These are phyloP conservation scores for Gastroboletus turbinatus DNA, from an alignment of 1,284 basidiomycete genomes.

Conservation along the genomic window DNA sequence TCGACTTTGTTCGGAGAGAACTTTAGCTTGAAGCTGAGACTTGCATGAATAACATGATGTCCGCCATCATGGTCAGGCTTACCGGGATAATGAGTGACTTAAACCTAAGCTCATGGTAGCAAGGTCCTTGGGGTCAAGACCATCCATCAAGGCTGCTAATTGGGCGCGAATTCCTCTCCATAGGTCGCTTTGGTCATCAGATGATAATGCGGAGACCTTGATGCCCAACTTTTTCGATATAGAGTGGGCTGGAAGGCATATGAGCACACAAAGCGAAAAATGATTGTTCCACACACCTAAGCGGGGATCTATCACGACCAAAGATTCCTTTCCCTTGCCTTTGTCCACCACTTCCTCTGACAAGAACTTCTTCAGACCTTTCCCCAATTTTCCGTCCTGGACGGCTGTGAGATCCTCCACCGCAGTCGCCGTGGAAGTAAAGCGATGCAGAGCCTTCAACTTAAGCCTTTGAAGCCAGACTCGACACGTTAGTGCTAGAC, in stretches of 20 bases:
- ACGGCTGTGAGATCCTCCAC: conserved; percentile 97
- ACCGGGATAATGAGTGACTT: conserved; percentile 93
- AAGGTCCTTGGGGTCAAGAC: conserved; percentile 92
- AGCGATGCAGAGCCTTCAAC: conserved; percentile 93
- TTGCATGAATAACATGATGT: conserved; percentile 14
- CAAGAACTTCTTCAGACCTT: conserved; percentile 92
- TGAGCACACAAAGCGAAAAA: conserved; percentile 5
- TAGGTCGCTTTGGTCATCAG: conserved; percentile 64
- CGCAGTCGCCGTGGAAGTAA: conserved; percentile 94
- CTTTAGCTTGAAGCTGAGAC: conserved; percentile 91
- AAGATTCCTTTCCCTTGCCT: conserved; percentile 85
- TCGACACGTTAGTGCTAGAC: conserved; percentile 1
- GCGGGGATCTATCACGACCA: conserved; percentile 89
- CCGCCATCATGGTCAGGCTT: conserved; percentile 11
- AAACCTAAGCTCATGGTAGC: conserved; percentile 98
- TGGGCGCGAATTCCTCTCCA: conserved; percentile 96
- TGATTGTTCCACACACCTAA: conserved; percentile 62
- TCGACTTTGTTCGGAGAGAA: conserved; percentile 99
- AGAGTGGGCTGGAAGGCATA: conserved; percentile 57
- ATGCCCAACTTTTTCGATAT: conserved; percentile 95
- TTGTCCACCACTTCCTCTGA: conserved; percentile 85
- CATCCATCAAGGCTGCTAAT: conserved; percentile 83
- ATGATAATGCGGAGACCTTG: conserved; percentile 61
- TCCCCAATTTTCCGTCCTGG: conserved; percentile 91
- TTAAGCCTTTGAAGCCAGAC: conserved; percentile 65